Evolutionary conservation across 371 early-diverging fungal genomes (phyloP).

Genomic region (Batrachochytrium dendrobatidis): DNA sequence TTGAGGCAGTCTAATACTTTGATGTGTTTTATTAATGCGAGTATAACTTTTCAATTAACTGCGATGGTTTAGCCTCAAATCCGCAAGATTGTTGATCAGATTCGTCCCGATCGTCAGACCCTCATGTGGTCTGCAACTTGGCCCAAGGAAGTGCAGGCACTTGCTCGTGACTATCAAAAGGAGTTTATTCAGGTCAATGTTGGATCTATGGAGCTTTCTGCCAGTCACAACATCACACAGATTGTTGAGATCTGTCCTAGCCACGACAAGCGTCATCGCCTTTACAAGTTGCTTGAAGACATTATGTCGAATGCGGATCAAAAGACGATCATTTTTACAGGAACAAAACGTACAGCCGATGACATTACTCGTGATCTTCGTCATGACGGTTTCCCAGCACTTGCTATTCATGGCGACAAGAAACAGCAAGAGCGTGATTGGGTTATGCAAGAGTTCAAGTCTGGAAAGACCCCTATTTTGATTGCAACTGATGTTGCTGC

Average conservation of each 20-base stretch:
- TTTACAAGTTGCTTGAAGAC: slow-evolving; percentile 78
- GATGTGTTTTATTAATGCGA: no score
- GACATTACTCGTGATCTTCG: slow-evolving; percentile 75
- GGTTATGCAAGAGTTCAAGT: slow-evolving; percentile 88
- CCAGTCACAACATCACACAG: slow-evolving; percentile 75
- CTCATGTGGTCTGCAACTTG: slow-evolving; percentile 96
- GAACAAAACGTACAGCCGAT: slow-evolving; percentile 92
- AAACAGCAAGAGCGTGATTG: slow-evolving; percentile 94
- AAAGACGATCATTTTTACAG: slow-evolving; percentile 81
- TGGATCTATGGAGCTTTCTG: slow-evolving; percentile 84
- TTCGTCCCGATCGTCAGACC: slow-evolving; percentile 90
- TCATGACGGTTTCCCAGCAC: slow-evolving; percentile 80
- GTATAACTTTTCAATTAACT: no score
- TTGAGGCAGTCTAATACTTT: no score
- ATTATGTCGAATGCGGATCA: slow-evolving; percentile 64
- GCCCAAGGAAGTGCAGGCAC: slow-evolving; percentile 93
- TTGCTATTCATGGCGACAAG: slow-evolving; percentile 94
- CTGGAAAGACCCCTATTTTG: slow-evolving; percentile 76
- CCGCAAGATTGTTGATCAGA: slow-evolving; percentile 88
- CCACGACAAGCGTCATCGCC: slow-evolving; percentile 88
- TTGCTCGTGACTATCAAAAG: slow-evolving; percentile 86
- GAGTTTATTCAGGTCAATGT: slow-evolving; percentile 91
- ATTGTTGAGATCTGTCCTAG: slow-evolving; percentile 69
- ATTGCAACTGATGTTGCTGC: slow-evolving; percentile 99
- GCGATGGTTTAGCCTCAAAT: no score